phyloP scores from a whole-genome alignment of 768 basidiomycete species.

The Boletellus sp. region DNA sequence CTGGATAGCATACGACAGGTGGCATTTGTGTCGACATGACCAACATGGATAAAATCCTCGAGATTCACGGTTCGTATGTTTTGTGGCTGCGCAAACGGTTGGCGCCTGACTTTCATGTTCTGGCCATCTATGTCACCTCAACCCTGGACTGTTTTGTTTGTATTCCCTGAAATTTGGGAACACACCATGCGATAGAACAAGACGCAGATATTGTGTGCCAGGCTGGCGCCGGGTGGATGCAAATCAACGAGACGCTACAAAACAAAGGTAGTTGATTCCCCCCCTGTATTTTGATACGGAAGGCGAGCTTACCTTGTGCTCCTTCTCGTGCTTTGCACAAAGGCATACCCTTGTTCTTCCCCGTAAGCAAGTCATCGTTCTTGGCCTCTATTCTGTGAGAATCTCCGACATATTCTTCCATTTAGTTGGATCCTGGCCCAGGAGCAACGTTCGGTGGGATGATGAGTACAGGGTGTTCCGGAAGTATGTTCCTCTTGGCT shows the following conservation, averaged over 20 bases:
- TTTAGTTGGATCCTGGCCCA: constrained; percentile 71
- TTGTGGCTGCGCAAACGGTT: neutral
- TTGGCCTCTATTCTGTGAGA: neutral
- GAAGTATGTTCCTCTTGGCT: constrained; percentile 46
- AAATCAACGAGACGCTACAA: constrained; percentile 63
- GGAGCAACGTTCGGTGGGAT: constrained; percentile 84
- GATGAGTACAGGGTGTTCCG: constrained; percentile 83
- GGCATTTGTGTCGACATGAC: constrained; percentile 82
- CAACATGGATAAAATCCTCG: constrained; percentile 73
- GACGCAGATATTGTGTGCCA: constrained; percentile 76
- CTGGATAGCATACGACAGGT: constrained; percentile 31
- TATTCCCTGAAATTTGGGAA: neutral
- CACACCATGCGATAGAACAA: constrained; percentile 39
- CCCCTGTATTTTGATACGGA: neutral
- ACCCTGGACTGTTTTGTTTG: neutral
- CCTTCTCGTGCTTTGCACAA: neutral
- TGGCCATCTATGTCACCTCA: neutral
- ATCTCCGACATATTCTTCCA: neutral
- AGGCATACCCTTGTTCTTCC: constrained; percentile 82
- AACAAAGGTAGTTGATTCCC: constrained; percentile 44
- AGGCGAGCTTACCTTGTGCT: neutral
- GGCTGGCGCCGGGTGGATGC: constrained; percentile 67
- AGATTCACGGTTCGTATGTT: constrained; percentile 56
- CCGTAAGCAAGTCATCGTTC: constrained; percentile 40
- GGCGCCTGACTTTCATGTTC: neutral